Percentiles rank a stretch among this genome's conserved stretches.
phyloP scores from a whole-genome alignment of 768 basidiomycete genomes.

The Mycena chlorophos region DNA sequence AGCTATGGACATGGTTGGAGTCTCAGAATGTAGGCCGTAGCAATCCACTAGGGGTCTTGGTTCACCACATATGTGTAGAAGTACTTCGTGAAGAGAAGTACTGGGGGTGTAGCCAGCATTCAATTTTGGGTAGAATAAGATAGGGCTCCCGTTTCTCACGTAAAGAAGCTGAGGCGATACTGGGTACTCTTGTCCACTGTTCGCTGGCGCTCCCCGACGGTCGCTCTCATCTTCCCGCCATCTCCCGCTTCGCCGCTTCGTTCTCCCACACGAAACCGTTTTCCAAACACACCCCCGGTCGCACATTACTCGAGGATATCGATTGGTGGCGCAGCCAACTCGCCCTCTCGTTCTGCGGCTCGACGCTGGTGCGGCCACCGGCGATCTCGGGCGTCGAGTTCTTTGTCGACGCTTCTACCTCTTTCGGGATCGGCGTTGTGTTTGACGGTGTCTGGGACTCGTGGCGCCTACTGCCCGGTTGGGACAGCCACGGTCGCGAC shows the following conservation, averaged over 20 bases:
- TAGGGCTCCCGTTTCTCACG: too few species aligned
- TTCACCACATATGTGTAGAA: too few species aligned
- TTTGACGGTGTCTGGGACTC: conserved; percentile 33
- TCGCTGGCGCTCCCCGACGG: background rate
- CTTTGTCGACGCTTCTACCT: too few species aligned
- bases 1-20: too few species aligned
- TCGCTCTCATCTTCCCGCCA: background rate
- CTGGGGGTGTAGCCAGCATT: too few species aligned
- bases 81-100: too few species aligned
- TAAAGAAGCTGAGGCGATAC: background rate
- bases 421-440: background rate
- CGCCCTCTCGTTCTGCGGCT: conserved; percentile 2
- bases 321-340: conserved; percentile 28
- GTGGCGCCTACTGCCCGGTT: conserved; percentile 31
- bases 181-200: background rate
- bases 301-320: conserved; percentile 20
- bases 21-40: too few species aligned
- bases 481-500: conserved; percentile 28
- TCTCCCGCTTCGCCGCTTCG: background rate
- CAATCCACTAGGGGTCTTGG: too few species aligned
- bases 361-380: conserved; percentile 12
- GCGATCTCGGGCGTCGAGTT: conserved; percentile 6
- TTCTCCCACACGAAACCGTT: conserved; percentile 4
- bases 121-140: too few species aligned
- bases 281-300: conserved; percentile 12